Conservation (phyloP, 148 eudicot species). For the Oxyria digyna region DNA sequence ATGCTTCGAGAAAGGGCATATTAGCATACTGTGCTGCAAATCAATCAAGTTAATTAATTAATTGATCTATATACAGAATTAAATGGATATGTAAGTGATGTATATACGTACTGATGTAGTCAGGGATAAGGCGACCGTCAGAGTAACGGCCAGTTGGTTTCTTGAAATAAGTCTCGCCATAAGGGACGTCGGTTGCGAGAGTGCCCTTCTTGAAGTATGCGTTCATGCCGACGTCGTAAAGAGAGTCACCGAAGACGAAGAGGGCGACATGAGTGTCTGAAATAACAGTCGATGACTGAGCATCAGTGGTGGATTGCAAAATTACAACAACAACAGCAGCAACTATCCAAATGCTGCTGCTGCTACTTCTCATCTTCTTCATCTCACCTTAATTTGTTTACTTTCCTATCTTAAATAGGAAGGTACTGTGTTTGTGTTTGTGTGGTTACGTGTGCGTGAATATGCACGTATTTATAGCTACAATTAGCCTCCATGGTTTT, state of each 20-base stretch:
- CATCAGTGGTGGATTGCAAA: background rate
- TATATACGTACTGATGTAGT: conserved; percentile 16
- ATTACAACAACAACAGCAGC: background rate
- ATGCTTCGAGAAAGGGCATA: conserved; percentile 28
- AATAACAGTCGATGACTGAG: background rate
- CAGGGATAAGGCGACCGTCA: conserved; percentile 26
- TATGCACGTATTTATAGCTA: too few relatives aligned
- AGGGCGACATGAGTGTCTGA: conserved; percentile 9
- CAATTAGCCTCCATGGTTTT: too few relatives aligned
- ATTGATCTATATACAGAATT: too few relatives aligned
- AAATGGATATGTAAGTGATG: too few relatives aligned
- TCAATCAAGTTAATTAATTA: too few relatives aligned
- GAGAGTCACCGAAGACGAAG: conserved; percentile 30
- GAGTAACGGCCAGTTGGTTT: conserved; percentile 25
- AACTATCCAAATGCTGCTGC: background rate
- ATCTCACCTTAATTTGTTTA: background rate
- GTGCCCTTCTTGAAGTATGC: conserved; percentile 13
- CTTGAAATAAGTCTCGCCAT: conserved; percentile 27
- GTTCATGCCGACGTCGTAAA: conserved; percentile 23
- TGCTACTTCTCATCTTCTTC: background rate
- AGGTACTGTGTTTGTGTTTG: too few relatives aligned
- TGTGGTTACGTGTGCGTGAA: too few relatives aligned
- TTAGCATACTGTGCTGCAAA: conserved; percentile 33
- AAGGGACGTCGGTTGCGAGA: conserved; percentile 19
- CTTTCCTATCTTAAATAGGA: too few relatives aligned